Conservation (phyloP, 768 basidiomycete genomes). For the Lentinula edodes region DNA sequence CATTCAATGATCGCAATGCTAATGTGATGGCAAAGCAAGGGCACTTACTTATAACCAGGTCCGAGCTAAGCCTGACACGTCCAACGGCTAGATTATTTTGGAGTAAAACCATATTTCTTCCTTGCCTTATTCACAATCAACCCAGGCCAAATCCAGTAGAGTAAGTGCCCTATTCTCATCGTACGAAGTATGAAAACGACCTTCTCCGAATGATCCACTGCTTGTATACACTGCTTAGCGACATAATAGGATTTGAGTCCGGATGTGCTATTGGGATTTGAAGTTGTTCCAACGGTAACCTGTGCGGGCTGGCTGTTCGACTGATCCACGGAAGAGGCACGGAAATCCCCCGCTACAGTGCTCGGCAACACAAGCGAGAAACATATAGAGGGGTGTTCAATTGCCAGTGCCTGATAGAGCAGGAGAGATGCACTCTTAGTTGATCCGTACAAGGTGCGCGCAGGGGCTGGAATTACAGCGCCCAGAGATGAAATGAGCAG, state of each 20-base stretch:
- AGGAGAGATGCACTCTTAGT: slow-evolving; percentile 77
- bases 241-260: slow-evolving; percentile 60
- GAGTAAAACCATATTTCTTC: slow-evolving; percentile 57
- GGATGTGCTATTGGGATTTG: slow-evolving; percentile 43
- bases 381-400: slow-evolving; percentile 66
- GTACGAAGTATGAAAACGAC: slow-evolving; percentile 50
- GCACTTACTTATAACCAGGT: no score
- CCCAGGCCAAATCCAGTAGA: slow-evolving; percentile 62
- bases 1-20: neutral
- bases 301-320: slow-evolving; percentile 14
- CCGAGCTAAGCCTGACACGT: no score
- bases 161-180: slow-evolving; percentile 42
- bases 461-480: slow-evolving; percentile 78
- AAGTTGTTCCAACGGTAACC: slow-evolving; percentile 23
- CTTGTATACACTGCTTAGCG: slow-evolving; percentile 52
- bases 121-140: slow-evolving; percentile 53
- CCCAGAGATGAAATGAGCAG: slow-evolving; percentile 78
- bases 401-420: slow-evolving; percentile 73
- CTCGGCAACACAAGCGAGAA: slow-evolving; percentile 62
- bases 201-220: slow-evolving; percentile 54
- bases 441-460: slow-evolving; percentile 76
- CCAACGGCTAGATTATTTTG: neutral
- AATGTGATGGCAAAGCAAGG: no score
- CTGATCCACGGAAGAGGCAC: slow-evolving; percentile 72
- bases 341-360: slow-evolving; percentile 74